Percentiles rank a stretch among this genome's conserved stretches.
Evolutionary conservation across 2,329 filamentous ascomycete species (phyloP).

Genomic region (Aureobasidium sp.): DNA sequence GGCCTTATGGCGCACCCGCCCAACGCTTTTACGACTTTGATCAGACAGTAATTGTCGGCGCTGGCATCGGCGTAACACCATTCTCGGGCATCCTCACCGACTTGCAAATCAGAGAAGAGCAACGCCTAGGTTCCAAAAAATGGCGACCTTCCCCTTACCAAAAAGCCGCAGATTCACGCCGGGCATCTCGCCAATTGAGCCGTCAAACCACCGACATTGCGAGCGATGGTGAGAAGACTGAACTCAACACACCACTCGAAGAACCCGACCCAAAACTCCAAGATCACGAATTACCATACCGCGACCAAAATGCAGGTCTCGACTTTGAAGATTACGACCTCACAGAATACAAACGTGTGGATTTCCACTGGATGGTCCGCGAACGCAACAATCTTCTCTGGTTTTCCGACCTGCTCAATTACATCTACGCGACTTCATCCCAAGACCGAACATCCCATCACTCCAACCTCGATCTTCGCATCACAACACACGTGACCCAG

Average conservation of each 20-base stretch:
- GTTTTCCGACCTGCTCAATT: conserved; percentile 52
- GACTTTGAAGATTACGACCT: too few species aligned
- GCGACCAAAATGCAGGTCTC: not conserved
- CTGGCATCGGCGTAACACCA: conserved; percentile 52
- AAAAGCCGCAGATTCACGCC: not conserved
- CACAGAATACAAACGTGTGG: conserved; percentile 37
- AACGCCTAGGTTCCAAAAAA: not conserved
- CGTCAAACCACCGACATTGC: not conserved
- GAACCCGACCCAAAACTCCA: not conserved
- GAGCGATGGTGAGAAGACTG: not conserved
- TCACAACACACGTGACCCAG: conserved; percentile 52
- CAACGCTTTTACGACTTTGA: conserved; percentile 53
- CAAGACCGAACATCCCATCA: conserved; percentile 25
- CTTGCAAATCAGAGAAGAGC: conserved; percentile 35
- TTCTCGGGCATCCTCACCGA: conserved; percentile 53
- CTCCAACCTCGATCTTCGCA: conserved; percentile 44
- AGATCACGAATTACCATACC: not conserved
- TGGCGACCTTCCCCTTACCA: conserved; percentile 1
- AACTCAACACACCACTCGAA: not conserved
- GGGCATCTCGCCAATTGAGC: not conserved
- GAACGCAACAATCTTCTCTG: conserved; percentile 51
- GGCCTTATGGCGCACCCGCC: conserved; percentile 52
- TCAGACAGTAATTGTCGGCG: conserved; percentile 50
- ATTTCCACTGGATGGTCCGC: conserved; percentile 56
- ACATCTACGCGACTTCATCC: conserved; percentile 36